Conservation (phyloP, 768 basidiomycete species). For the Boletus bicolor region DNA sequence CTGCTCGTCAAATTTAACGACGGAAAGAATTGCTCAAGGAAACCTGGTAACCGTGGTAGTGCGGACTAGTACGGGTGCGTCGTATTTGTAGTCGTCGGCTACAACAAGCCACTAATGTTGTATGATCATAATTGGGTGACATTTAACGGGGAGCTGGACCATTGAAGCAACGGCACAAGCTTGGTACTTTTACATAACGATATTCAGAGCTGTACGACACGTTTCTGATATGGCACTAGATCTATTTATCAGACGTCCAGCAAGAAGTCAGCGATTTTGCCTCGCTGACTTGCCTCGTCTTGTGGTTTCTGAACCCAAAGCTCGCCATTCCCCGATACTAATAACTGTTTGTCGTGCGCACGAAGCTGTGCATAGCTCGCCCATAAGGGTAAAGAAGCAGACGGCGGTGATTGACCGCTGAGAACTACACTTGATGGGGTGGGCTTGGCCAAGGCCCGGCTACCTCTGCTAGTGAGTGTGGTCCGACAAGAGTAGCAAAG, state of each 20-base stretch:
- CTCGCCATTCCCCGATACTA: constrained; percentile 20
- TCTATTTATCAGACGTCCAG: constrained; percentile 24
- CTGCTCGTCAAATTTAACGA: not conserved
- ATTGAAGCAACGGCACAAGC: not conserved
- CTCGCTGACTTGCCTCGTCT: constrained; percentile 36
- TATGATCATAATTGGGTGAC: constrained; percentile 1
- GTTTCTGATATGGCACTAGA: not conserved
- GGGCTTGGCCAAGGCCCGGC: constrained; percentile 34
- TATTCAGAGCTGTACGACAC: not conserved
- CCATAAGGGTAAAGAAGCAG: constrained; percentile 34
- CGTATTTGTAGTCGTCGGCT: constrained; percentile 34
- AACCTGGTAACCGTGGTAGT: not conserved
- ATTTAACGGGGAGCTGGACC: not conserved
- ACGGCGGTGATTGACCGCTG: constrained; percentile 9
- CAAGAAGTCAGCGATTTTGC: constrained; percentile 38
- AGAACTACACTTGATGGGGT: not conserved
- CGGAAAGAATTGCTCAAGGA: not conserved
- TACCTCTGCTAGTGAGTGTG: constrained; percentile 55
- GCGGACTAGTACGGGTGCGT: not conserved
- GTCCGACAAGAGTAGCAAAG: constrained; percentile 67
- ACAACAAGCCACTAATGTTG: constrained; percentile 5
- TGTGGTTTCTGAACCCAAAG: constrained; percentile 32
- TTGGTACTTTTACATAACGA: not conserved
- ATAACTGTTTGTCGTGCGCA: not conserved
- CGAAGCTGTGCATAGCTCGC: constrained; percentile 2